Conservation (phyloP, 768 basidiomycete species). For the Cyclocybe aegerita region DNA sequence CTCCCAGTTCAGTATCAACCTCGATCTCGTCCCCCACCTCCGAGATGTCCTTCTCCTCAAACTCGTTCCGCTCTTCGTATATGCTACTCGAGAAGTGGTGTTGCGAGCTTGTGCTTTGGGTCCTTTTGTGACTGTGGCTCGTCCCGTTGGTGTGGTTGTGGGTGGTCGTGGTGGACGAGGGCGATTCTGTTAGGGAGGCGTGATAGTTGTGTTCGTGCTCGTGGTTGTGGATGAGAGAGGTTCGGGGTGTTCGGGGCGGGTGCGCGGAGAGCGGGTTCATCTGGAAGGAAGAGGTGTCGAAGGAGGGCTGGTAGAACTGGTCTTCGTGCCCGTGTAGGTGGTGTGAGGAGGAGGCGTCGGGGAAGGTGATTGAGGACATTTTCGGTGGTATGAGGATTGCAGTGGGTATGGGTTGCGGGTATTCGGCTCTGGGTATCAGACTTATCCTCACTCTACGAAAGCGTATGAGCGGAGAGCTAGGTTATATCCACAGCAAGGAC, state of each 20-base stretch:
- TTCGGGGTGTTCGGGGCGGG: slow-evolving; percentile 74
- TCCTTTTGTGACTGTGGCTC: slow-evolving; percentile 2
- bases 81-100: slow-evolving; percentile 39
- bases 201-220: not conserved
- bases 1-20: slow-evolving; percentile 40
- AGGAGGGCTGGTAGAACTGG: slow-evolving; percentile 57
- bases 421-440: too few species aligned
- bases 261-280: slow-evolving; percentile 82
- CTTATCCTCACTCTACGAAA: too few species aligned
- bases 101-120: slow-evolving; percentile 27
- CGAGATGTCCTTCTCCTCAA: slow-evolving; percentile 28
- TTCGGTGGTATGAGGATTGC: not conserved
- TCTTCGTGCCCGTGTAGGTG: slow-evolving; percentile 44
- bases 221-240: slow-evolving; percentile 35
- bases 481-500: not conserved
- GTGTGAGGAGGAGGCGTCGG: slow-evolving; percentile 38
- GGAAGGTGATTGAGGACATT: slow-evolving; percentile 77
- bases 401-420: too few species aligned
- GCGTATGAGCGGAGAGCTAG: too few species aligned
- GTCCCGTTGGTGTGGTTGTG: not conserved
- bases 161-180: not conserved
- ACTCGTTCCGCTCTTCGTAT: slow-evolving; percentile 46
- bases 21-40: slow-evolving; percentile 42
- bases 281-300: slow-evolving; percentile 66
- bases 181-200: too few species aligned